A percentile compares a stretch with the other conserved stretches of the same genome.
phyloP scores from a whole-genome alignment of 2,329 filamentous ascomycete genomes.

The Graphium sp. region DNA sequence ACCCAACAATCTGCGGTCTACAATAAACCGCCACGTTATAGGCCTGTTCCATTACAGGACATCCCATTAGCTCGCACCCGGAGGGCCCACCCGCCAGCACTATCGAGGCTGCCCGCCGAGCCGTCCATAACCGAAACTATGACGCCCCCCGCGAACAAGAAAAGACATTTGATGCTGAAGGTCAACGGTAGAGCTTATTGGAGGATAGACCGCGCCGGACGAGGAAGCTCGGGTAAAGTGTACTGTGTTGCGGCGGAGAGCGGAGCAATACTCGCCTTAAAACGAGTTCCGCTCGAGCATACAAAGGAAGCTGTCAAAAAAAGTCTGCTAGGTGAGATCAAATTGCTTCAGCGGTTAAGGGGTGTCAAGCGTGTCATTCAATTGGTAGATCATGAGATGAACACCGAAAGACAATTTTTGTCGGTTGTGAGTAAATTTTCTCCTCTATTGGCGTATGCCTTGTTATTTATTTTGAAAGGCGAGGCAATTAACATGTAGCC shows the following conservation, averaged over 20 bases:
- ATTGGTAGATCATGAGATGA: constrained; percentile 83
- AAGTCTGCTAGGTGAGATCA: constrained; percentile 91
- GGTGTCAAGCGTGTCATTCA: constrained; percentile 82
- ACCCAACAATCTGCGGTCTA: constrained; percentile 27
- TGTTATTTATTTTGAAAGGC: neutral
- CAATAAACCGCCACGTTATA: constrained; percentile 62
- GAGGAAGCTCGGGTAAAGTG: constrained; percentile 85
- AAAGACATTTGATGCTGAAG: constrained; percentile 66
- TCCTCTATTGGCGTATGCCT: neutral
- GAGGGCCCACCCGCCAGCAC: too few species aligned
- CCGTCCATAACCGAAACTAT: too few species aligned
- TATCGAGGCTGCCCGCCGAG: too few species aligned
- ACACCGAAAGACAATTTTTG: constrained; percentile 76
- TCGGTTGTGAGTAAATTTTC: constrained; percentile 48
- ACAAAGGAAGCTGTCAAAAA: constrained; percentile 70
- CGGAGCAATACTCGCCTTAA: constrained; percentile 85
- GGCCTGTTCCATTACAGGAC: too few species aligned
- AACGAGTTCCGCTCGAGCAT: constrained; percentile 79
- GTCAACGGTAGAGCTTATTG: constrained; percentile 88
- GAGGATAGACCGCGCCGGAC: constrained; percentile 75
- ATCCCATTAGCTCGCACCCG: too few species aligned
- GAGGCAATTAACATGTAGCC: neutral
- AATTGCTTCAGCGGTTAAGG: constrained; percentile 65
- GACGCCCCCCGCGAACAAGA: constrained; percentile 78
- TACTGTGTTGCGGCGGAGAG: constrained; percentile 96